Percentiles rank a stretch among this genome's conserved stretches.
phyloP scores from a whole-genome alignment of 1,139 yeast species.

The Scheffersomyces titani region DNA sequence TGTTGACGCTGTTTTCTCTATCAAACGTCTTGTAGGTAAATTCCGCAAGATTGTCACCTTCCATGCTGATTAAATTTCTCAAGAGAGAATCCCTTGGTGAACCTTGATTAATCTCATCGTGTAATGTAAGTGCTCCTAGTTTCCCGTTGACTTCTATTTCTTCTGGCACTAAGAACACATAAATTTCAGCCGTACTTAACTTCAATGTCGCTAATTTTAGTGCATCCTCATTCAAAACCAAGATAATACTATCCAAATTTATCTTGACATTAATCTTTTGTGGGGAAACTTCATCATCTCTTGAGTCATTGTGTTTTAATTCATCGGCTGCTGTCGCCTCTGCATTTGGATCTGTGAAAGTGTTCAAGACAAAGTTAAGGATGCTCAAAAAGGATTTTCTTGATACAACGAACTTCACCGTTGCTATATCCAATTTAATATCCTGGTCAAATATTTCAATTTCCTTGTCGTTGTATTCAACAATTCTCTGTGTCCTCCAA shows the following conservation, averaged over 20 bases:
- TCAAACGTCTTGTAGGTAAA: conserved; percentile 83
- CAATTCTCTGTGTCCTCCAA: conserved; percentile 59
- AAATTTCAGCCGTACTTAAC: conserved; percentile 71
- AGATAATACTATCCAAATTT: conserved; percentile 69
- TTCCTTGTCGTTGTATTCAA: conserved; percentile 52
- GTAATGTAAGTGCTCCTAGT: conserved; percentile 77
- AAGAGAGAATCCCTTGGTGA: conserved; percentile 59
- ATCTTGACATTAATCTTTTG: conserved; percentile 72
- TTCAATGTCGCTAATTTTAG: conserved; percentile 77
- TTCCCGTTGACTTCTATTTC: conserved; percentile 73
- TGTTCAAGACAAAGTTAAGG: conserved; percentile 78
- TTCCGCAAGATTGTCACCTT: conserved; percentile 82
- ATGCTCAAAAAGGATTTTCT: conserved; percentile 78
- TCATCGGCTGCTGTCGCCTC: conserved; percentile 67
- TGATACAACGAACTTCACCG: conserved; percentile 73
- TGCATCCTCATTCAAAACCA: conserved; percentile 83
- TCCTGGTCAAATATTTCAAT: conserved; percentile 81
- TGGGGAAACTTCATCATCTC: conserved; percentile 59
- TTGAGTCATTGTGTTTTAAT: conserved; percentile 61
- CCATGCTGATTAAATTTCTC: conserved; percentile 72
- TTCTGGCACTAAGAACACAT: conserved; percentile 70
- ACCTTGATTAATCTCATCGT: conserved; percentile 74
- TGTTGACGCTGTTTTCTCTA: conserved; percentile 44
- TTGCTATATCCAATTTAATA: conserved; percentile 74
- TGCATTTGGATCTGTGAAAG: conserved; percentile 82